A percentile compares a stretch with the other conserved stretches of the same genome.
These are phyloP conservation scores for Geopyxis carbonaria DNA, from an alignment of 495 filamentous ascomycete genomes.

Conservation along the genomic window DNA sequence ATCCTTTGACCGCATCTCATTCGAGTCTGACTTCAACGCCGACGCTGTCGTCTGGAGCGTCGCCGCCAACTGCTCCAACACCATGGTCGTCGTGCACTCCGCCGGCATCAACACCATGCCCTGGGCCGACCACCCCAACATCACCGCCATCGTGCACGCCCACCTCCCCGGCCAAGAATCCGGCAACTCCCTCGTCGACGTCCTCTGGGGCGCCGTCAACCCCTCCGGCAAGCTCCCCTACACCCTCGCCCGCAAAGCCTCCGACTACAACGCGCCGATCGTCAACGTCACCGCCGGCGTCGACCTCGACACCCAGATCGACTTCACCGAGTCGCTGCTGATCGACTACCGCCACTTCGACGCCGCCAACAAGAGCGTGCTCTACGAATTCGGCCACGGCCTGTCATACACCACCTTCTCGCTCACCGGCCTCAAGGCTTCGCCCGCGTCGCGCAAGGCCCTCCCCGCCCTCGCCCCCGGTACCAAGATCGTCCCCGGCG, in stretches of 20 bases:
- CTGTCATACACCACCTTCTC: conserved; percentile 50
- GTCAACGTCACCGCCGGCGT: conserved; percentile 26
- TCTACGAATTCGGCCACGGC: conserved; percentile 58
- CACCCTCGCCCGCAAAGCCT: conserved; percentile 44
- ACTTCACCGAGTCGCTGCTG: conserved; percentile 47
- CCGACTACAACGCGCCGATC: conserved; percentile 39
- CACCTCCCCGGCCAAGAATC: conserved; percentile 46
- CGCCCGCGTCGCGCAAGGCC: conserved; percentile 41
- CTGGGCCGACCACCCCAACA: conserved; percentile 44
- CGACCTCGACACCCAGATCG: conserved; percentile 32
- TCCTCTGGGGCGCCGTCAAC: conserved; percentile 43
- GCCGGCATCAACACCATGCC: conserved; percentile 42
- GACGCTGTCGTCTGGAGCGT: conserved; percentile 41
- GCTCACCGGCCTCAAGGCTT: conserved; percentile 25
- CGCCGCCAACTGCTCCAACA: conserved; percentile 40
- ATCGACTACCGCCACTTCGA: conserved; percentile 56
- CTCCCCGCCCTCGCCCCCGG: conserved; percentile 43
- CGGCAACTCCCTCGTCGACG: conserved; percentile 37
- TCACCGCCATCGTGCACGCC: conserved; percentile 44
- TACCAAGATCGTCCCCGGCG: conserved; percentile 47
- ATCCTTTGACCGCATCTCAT: conserved; percentile 45
- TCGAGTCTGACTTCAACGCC: conserved; percentile 33
- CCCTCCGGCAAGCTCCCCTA: conserved; percentile 54
- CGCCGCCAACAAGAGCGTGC: conserved; percentile 41
- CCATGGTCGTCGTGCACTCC: conserved; percentile 45